These are phyloP conservation scores for Xylaria sp. DNA, from an alignment of 2,329 filamentous ascomycete genomes.

Conservation along the genomic window DNA sequence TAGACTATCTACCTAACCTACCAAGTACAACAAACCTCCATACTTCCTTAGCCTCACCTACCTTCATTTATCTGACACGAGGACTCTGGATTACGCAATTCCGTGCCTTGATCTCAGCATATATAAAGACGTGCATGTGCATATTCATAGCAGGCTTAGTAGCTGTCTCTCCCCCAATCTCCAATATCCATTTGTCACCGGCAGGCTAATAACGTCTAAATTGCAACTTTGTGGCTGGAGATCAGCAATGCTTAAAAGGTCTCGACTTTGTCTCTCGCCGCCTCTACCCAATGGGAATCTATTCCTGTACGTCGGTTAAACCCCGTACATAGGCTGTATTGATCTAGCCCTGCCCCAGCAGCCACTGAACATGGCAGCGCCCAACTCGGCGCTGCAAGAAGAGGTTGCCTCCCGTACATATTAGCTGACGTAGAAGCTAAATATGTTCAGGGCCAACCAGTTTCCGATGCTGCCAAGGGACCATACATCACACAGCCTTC, in stretches of 20 bases:
- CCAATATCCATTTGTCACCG: constrained; percentile 34
- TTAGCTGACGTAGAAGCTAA: constrained; percentile 18
- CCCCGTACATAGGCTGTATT: constrained; percentile 32
- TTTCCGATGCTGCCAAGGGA: constrained; percentile 12
- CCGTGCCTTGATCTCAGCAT: not conserved
- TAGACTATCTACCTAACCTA: not conserved
- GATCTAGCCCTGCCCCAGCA: constrained; percentile 26
- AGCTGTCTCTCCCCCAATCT: constrained; percentile 19
- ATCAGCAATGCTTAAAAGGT: constrained; percentile 22
- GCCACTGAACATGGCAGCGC: constrained; percentile 20
- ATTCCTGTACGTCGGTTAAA: constrained; percentile 29
- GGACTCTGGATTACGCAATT: not conserved
- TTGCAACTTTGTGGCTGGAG: constrained; percentile 37
- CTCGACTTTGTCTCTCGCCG: constrained; percentile 23
- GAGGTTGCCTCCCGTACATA: constrained; percentile 21
- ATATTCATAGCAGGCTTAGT: not conserved
- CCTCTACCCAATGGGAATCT: constrained; percentile 28
- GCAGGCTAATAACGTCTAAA: constrained; percentile 24
- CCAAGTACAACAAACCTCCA: no score
- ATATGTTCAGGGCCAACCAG: constrained; percentile 19
- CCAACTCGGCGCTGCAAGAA: constrained; percentile 25
- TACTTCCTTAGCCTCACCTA: no score
- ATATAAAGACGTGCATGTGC: not conserved
- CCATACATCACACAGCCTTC: constrained; percentile 18
- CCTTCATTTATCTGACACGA: not conserved